Conservation (phyloP, 2,329 filamentous ascomycete species). For the Aureobasidium vineae region DNA sequence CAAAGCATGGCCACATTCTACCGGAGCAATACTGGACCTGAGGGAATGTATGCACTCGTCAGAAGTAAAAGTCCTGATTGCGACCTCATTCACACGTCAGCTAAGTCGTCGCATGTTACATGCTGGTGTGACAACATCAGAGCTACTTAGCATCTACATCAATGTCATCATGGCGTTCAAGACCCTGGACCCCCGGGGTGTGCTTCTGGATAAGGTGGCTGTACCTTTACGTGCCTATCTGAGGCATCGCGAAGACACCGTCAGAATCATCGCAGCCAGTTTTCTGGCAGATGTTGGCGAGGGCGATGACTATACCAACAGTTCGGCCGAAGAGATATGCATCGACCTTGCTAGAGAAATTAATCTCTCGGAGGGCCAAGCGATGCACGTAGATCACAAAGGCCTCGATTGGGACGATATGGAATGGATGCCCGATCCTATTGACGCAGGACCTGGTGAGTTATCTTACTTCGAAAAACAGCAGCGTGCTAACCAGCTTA, state of each 20-base stretch:
- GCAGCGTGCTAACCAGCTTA: not conserved
- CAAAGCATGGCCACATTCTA: constrained; percentile 68
- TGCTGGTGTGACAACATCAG: constrained; percentile 70
- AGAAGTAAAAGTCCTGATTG: constrained; percentile 66
- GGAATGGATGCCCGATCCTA: constrained; percentile 87
- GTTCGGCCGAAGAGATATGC: constrained; percentile 53
- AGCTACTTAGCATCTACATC: constrained; percentile 75
- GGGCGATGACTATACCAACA: constrained; percentile 41
- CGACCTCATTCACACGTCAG: constrained; percentile 64
- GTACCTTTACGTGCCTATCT: constrained; percentile 72
- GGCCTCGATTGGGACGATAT: constrained; percentile 89
- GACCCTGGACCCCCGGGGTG: constrained; percentile 71
- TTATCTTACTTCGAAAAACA: not conserved
- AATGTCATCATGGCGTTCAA: constrained; percentile 76
- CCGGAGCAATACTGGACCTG: constrained; percentile 71
- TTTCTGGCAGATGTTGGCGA: constrained; percentile 61
- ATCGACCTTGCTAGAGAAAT: constrained; percentile 67
- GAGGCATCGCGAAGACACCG: constrained; percentile 73
- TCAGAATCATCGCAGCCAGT: constrained; percentile 72
- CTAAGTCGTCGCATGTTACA: constrained; percentile 68
- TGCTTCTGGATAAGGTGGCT: constrained; percentile 71
- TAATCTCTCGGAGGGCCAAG: constrained; percentile 57
- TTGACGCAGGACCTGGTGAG: constrained; percentile 72
- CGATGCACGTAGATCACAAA: constrained; percentile 42
- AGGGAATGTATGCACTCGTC: constrained; percentile 64